Evolutionary conservation across 2,329 filamentous ascomycete species (phyloP), one percentile per base, ranked within the genome.

Genomic region (Fusarium sp.): DNA sequence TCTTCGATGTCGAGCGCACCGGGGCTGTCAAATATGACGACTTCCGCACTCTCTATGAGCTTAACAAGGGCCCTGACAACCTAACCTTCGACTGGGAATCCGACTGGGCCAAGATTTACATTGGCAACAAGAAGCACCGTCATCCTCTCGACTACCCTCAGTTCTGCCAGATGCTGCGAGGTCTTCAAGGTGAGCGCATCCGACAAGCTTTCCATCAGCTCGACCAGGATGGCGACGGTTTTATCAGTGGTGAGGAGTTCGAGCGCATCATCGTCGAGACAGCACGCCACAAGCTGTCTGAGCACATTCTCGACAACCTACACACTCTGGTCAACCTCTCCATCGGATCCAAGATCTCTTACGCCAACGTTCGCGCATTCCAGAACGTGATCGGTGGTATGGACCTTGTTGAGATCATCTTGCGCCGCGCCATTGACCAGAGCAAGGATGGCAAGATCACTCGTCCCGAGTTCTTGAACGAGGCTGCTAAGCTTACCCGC

Each of bases 371-470:
- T 32, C 90, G 96, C 72, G 96, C 96, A 40, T 99, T 99, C 84
- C 94, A 97, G 84, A 99, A 99, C 80, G 91, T 99, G 81, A 95
- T 99, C 75, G 91, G 92, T 76, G 94, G 98, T 82, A 98, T 99
- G 93, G 96, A 99, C 77, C 87, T 98, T 76, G 93, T 98, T 51
- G 96, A 99, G 84, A 85, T 97, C 72, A 94, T 99, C 77, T 88
- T 99, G 71, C 90, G 93, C 72, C 93, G 93, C 77, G 96, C 96
- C 40, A 92, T 93, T 69, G 83, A 85, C 74, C 94, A 94, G 83
- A 97, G 93, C 79, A 74, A 83, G 13, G 96, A 99, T 79, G 93
- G 94, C 78, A 97, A 93, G 83, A 98, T 99, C 78, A 98, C 95
- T 7, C 89, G 94, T 55, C 88, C 93, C 45, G 96, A 98, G 77